Base-by-base conservation (phyloP, 1,139 yeast species). In the Yamadazyma diddensiae region DNA sequence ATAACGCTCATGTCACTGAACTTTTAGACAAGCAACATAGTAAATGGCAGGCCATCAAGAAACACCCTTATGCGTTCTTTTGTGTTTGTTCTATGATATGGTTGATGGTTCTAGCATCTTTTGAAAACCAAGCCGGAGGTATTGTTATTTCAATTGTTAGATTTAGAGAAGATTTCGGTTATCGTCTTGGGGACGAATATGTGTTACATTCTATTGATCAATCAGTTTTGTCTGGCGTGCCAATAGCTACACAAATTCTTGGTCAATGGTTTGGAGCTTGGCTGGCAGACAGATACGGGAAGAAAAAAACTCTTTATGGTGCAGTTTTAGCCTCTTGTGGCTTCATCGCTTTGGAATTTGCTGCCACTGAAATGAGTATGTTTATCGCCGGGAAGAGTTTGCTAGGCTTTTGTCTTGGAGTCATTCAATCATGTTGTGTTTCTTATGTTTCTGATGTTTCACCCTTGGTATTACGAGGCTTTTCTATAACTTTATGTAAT, bases 121-220 rank as follows among this genome's bases (percentile, higher is more conserved):
- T 14, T 34, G 59, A 54, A 29, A 39, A 35, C 23, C 47, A 45
- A 28, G 55, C 57, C 19, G 52, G 53, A 28, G 53, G 55, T 20
- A 39, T 39, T 12, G 55, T 54, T 15, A 22, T 52, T 15, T 39
- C 52, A 6, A 50, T 53, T 26, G 46, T 49, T 11, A 41, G 41
- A 25, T 58, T 57, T 37, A 47, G 62, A 41, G 23, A 47, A 38
- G 58, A 57, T 35, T 57, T 55, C 30, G 64, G 63, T 10, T n/a
- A 22, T 14, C 23, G 40, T n/a, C 23, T 11, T 12, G 25, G 13
- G 16, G 32, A 20, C 9, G 29, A 18, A 11, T 33, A 25, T 20
- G 24, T 28, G 20, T 58, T 28, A 40, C 47, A 30, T 57, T 63
- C 31, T n/a, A n/a, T 21, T 9, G 19, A 18, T 63, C 67, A 61